Base-by-base conservation (phyloP, 2,329 filamentous ascomycete genomes). In the Ramularia endophylla region DNA sequence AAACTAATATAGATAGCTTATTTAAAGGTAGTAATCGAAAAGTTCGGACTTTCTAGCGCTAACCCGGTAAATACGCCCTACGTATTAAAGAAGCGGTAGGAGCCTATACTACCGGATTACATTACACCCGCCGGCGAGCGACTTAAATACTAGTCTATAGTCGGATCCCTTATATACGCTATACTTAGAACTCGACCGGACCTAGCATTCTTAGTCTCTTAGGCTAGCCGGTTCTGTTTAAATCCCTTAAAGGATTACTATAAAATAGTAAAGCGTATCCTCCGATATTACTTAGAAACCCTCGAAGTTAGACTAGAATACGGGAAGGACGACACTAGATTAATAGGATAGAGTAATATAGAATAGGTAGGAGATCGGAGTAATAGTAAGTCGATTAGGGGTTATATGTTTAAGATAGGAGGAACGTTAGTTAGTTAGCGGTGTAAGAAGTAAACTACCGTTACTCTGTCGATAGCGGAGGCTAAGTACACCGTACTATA, bases 131-230 rank as follows among this genome's bases (percentile, higher is more conserved):
- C 12, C 19, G 13, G 27, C n/a, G 11, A 35, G 5, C 15, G 20
- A 27, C 13, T 34, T 18, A 25, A 40, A 28, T 40, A 40, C 11
- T 40, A 40, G 35, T 41, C 35, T 35, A 40, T 40, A 40, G 38
- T 40, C n/a, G 16, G 30, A 16, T 38, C 17, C 17, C 19, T 38
- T 17, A 38, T 38, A 30, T 38, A 38, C 3, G 8, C 13, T 13
- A 37, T 40, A 32, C 28, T 40, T 8, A 13, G 37, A 22, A 40
- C 28, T 5, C 37, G 38, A 27, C 38, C 17, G n/a, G 38, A 40
- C 17, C 29, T 40, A 16, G 22, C 38, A 5, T 40, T 35, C 25
- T 27, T 16, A 5, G 22, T 40, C n/a, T 40, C 28, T 27, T 25
- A 25, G 35, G 38, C 20, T 9, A 40, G 38, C 28, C 38, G 38